phyloP scores from a whole-genome alignment of 2,329 filamentous ascomycete genomes.

The Cercospora beticola region DNA sequence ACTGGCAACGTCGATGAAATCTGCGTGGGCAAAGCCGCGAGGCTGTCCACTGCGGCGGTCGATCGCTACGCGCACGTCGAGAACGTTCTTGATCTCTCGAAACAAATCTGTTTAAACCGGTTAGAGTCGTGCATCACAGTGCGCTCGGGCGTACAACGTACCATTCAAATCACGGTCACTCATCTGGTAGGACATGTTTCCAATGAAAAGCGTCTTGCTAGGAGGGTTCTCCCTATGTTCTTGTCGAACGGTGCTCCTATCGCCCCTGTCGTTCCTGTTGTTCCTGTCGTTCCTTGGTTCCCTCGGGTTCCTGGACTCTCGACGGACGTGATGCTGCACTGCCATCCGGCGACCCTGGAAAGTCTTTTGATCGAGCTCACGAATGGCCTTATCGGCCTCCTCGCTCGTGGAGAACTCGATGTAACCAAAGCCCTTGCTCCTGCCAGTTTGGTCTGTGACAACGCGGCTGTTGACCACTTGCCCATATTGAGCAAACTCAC shows the following conservation, averaged over 20 bases:
- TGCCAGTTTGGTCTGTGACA: slow-evolving; percentile 60
- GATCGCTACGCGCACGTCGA: slow-evolving; percentile 77
- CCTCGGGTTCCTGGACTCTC: slow-evolving; percentile 6
- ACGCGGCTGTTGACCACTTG: slow-evolving; percentile 54
- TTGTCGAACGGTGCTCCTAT: background rate
- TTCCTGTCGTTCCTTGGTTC: background rate
- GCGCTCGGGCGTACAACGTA: slow-evolving; percentile 19
- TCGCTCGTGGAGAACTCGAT: slow-evolving; percentile 58
- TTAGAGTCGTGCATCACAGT: background rate
- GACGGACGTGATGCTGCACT: slow-evolving; percentile 56
- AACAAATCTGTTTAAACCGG: slow-evolving; percentile 57
- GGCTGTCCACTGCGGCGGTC: slow-evolving; percentile 78
- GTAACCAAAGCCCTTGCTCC: slow-evolving; percentile 72
- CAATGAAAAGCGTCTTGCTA: slow-evolving; percentile 72
- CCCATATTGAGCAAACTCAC: slow-evolving; percentile 61
- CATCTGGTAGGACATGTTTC: slow-evolving; percentile 84
- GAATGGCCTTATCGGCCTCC: slow-evolving; percentile 57
- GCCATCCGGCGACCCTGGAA: slow-evolving; percentile 64
- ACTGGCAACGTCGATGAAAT: slow-evolving; percentile 68
- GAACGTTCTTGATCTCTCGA: slow-evolving; percentile 65
- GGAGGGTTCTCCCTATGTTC: slow-evolving; percentile 45
- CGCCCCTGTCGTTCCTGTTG: background rate
- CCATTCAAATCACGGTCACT: slow-evolving; percentile 76
- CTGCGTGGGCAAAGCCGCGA: slow-evolving; percentile 79
- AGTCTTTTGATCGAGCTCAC: slow-evolving; percentile 58